Base-by-base conservation (phyloP, 306 rosid genomes). In the Hippophae tibetana region DNA sequence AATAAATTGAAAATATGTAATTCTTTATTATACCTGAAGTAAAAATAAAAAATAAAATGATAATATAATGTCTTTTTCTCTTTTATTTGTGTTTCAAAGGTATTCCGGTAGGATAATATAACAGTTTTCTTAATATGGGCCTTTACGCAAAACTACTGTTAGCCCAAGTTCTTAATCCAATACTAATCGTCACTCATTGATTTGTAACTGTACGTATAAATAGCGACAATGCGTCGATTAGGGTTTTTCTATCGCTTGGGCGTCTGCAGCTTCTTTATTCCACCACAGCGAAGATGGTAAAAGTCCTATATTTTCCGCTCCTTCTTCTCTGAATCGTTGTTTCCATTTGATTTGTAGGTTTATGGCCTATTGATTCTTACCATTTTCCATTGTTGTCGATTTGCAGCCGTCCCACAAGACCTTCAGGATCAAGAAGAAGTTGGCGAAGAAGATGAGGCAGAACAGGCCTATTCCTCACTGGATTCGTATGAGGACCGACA, bases 401-500 rank as follows among this genome's bases (percentile, higher is more conserved):
- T 42, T 14, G 65, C 64, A 87, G 95, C 95, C 95, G 66, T 87
- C 90, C 0, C 95, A 87, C 86, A 87, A 87, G 89, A 81, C 86
- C 10, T 87, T 87, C 83, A 76, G 54, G 66, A 87, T 87, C 84
- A 87, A 87, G 95, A 87, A 84, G 86, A 87, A 87, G 86, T 86
- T 87, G 6, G 90, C 83, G 60, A 87, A 87, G 95, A 87, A 87
- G 89, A 87, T 87, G 95, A 79, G 95, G 80, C 95, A 87, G 83
- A 87, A 84, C 72, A 72, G 95, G 75, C 95, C 95, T 6, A 86
- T 86, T 47, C 95, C 90, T 51, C 86, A 81, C 76, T 86, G 95
- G 95, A 86, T 86, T 70, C 86, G 90, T 8, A 72, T 83, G 75
- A 77, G 95, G 75, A 86, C 95, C 8, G 95, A 86, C 70, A 86